Evolutionary conservation across 192 early-diverging fungal species (phyloP), one percentile per base, ranked within the genome.

Genomic region (Geranomyces michiganensis): DNA sequence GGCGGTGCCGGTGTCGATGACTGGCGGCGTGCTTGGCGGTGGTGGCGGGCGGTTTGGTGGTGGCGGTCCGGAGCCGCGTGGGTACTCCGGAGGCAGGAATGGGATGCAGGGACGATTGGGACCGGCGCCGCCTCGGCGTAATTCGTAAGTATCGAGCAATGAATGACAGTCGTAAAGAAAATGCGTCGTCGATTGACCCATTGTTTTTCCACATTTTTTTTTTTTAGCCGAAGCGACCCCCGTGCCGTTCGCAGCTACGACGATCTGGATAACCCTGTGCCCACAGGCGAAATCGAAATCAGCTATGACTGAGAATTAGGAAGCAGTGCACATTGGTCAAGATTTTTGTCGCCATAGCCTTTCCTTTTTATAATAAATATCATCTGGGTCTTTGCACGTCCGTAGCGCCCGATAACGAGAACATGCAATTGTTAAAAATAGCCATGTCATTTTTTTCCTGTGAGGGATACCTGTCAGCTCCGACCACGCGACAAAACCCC

Each of bases 231-330:
- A 22, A 49, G 53, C 76, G 81, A 74, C 47, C 91, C 92, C 44
- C 87, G 94, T 13, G 85, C 89, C 51, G 84, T 96, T 55, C 91
- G 91, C 66, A 91, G 88, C 22, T 96, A 96, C 67, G 88, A 92
- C 44, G 94, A 96, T 70, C 77, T 96, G 33, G 94, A 96, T 79
- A 91, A 90, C 46, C 93, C 94, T 5, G 90, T 89, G 24, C 91
- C 91, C 55, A 88, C 86, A 26, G 81, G 87, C 61, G 90, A 92
- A 62, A 71, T 84, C 41, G 85, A 87, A 58, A 75, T 80, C 46
- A 78, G 73, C 66, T 80, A 80, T 59, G 78, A 80, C 53, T 80
- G 36, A 41, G 3, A 41, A 10, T 10, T n/a, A n/a, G n/a, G n/a
- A n/a, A n/a, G n/a, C n/a, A n/a, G n/a, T n/a, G n/a, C n/a, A n/a